Evolutionary conservation across 495 filamentous ascomycete species (phyloP).

Genomic region (Pyrenula massariospora): DNA sequence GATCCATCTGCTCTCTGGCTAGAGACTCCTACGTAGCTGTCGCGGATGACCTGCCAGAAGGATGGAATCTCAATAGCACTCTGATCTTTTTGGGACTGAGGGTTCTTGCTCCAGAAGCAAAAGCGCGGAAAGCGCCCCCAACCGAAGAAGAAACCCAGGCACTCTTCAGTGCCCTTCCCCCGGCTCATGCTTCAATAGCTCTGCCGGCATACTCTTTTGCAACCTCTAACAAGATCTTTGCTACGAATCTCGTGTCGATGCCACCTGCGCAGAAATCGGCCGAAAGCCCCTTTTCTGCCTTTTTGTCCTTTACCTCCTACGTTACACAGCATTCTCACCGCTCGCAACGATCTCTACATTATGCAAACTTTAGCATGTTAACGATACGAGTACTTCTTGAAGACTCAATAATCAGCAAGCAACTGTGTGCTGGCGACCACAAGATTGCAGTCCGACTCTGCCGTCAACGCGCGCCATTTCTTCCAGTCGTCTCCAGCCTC

Average conservation of each 20-base stretch:
- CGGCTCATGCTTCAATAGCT: constrained; percentile 63
- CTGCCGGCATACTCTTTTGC: constrained; percentile 87
- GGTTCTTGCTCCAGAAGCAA: constrained; percentile 56
- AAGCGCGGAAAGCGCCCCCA: constrained; percentile 36
- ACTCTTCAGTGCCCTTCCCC: constrained; percentile 63
- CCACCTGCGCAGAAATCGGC: constrained; percentile 48
- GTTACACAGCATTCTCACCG: constrained; percentile 87
- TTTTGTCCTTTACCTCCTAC: constrained; percentile 85
- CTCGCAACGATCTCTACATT: constrained; percentile 62
- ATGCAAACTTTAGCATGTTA: constrained; percentile 72
- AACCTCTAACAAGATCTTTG: constrained; percentile 91
- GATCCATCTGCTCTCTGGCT: constrained; percentile 48
- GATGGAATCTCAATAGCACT: constrained; percentile 73
- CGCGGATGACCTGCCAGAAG: constrained; percentile 83
- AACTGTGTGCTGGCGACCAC: constrained; percentile 71
- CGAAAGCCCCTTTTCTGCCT: constrained; percentile 67
- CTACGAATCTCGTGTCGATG: constrained; percentile 64
- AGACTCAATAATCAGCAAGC: constrained; percentile 73
- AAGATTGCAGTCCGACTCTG: constrained; percentile 71
- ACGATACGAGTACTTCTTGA: constrained; percentile 80
- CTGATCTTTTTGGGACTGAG: constrained; percentile 78
- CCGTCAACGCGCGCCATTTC: constrained; percentile 76
- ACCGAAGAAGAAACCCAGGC: constrained; percentile 64
- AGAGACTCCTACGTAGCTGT: constrained; percentile 76
- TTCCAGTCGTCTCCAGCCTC: constrained; percentile 64